Percentiles rank a stretch among this genome's conserved stretches.
phyloP scores from a whole-genome alignment of 2,329 filamentous ascomycete species.

The Fusarium luffae region DNA sequence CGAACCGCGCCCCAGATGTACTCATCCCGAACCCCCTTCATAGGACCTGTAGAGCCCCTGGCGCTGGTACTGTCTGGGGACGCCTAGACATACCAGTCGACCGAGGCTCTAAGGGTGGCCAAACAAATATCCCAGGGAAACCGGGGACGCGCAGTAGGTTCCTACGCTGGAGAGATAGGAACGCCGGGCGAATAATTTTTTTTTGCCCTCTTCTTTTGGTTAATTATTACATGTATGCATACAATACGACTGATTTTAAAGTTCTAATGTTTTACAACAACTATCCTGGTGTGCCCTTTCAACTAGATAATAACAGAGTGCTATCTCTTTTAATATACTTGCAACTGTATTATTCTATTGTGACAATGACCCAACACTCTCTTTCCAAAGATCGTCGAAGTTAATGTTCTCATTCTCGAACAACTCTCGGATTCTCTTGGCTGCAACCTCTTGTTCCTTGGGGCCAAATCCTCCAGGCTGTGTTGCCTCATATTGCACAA shows the following conservation, averaged over 20 bases:
- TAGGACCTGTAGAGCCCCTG: slow-evolving; percentile 42
- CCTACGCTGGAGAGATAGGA: slow-evolving; percentile 29
- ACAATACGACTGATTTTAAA: not conserved
- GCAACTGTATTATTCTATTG: not conserved
- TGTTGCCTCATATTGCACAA: slow-evolving; percentile 87
- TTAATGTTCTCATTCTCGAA: slow-evolving; percentile 82
- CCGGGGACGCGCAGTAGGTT: slow-evolving; percentile 45
- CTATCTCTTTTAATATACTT: not conserved
- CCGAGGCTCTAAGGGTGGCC: slow-evolving; percentile 40
- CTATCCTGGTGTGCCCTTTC: not conserved
- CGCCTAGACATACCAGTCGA: slow-evolving; percentile 4
- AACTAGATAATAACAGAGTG: not conserved
- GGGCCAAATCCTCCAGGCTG: slow-evolving; percentile 81
- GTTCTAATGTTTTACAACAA: not conserved
- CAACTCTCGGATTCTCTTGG: slow-evolving; percentile 77
- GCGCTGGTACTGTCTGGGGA: slow-evolving; percentile 12
- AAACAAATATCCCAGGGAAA: slow-evolving; percentile 48
- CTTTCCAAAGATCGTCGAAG: slow-evolving; percentile 82
- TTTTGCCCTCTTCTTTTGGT: not conserved
- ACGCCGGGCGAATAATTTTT: slow-evolving; percentile 21
- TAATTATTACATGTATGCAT: not conserved
- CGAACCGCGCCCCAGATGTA: not conserved
- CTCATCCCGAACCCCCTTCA: slow-evolving; percentile 21
- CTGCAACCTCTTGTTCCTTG: slow-evolving; percentile 77
- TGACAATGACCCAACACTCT: slow-evolving; percentile 52